phyloP scores from a whole-genome alignment of 2,329 filamentous ascomycete genomes.

The Aspergillus puulaauensis region DNA sequence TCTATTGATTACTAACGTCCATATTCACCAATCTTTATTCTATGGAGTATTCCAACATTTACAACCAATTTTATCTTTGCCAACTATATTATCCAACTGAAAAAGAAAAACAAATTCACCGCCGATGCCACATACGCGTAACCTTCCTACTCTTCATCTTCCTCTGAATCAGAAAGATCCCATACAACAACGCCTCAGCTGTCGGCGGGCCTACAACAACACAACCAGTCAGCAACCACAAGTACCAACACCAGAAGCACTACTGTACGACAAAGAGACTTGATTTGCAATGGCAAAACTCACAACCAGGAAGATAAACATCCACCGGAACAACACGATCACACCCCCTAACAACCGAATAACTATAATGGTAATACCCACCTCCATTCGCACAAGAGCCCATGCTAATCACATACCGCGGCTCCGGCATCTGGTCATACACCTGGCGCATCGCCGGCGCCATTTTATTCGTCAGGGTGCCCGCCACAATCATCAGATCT shows the following conservation, averaged over 20 bases:
- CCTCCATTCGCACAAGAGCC: slow-evolving; percentile 82
- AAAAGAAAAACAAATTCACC: slow-evolving; percentile 29
- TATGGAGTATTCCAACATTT: too few species aligned
- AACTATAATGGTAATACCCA: slow-evolving; percentile 87
- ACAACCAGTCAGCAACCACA: not conserved
- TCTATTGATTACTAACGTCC: too few species aligned
- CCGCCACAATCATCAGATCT: slow-evolving; percentile 91
- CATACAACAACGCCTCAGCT: slow-evolving; percentile 57
- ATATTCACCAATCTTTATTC: too few species aligned
- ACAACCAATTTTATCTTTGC: too few species aligned
- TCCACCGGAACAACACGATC: slow-evolving; percentile 79
- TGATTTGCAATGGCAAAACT: not conserved
- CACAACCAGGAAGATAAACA: slow-evolving; percentile 79
- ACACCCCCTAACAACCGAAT: slow-evolving; percentile 73
- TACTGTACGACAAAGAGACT: too few species aligned
- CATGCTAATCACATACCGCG: slow-evolving; percentile 85
- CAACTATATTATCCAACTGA: not conserved
- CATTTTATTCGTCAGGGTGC: slow-evolving; percentile 96
- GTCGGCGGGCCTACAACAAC: slow-evolving; percentile 47
- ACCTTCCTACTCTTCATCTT: slow-evolving; percentile 67
- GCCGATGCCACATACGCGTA: slow-evolving; percentile 59
- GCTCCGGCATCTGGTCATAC: slow-evolving; percentile 96
- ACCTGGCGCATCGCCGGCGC: slow-evolving; percentile 84
- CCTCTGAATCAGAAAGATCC: slow-evolving; percentile 77
- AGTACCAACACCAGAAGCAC: too few species aligned